Base-by-base conservation (phyloP, 2,329 filamentous ascomycete genomes). In the Epichloe amarillans region DNA sequence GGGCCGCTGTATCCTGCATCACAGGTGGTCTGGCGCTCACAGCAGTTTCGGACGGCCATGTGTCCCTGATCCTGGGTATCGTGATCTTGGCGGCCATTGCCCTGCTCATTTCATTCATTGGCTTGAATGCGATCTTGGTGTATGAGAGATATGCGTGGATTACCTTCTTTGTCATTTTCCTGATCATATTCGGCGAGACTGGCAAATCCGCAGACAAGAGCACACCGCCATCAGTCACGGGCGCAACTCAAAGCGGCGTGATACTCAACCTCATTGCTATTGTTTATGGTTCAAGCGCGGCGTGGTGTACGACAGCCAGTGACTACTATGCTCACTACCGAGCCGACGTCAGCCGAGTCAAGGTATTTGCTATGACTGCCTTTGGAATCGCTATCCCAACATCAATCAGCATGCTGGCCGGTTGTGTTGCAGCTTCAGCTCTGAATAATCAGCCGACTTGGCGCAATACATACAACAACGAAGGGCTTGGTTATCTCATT, bases 131-230 rank as follows among this genome's bases (percentile, higher is more conserved):
- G 19, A 66, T 78, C 42, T 68, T 77, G 52, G 54, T 68, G 5
- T 77, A 75, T 54, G 73, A 77, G 57, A 66, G 70, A 47, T 75
- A 71, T 57, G 71, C 73, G 21, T 76, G 74, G 66, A 63, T 76
- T 17, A 53, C 67, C 37, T 68, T 73, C 54, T 68, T 73, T 49
- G 61, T 69, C 49, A 69, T 76, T 48, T 75, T 76, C 58, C 58
- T 75, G 55, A 67, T 76, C 57, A 69, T 76, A 57, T 72, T 72
- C 50, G 71, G 69, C 43, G 68, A 74, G 59, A 66, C 67, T 3
- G 72, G 66, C 21, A 57, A 58, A 30, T 67, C 66, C 39, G 71
- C 69, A 5, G 67, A 73, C 56, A 62, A 66, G 50, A 57, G 58
- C 15, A 64, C 65, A 5, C 64, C 64, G 3, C 62, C 69, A 8